These are phyloP conservation scores for Gastrodia elata DNA, from an alignment of 106 monocot species.

Conservation along the genomic window DNA sequence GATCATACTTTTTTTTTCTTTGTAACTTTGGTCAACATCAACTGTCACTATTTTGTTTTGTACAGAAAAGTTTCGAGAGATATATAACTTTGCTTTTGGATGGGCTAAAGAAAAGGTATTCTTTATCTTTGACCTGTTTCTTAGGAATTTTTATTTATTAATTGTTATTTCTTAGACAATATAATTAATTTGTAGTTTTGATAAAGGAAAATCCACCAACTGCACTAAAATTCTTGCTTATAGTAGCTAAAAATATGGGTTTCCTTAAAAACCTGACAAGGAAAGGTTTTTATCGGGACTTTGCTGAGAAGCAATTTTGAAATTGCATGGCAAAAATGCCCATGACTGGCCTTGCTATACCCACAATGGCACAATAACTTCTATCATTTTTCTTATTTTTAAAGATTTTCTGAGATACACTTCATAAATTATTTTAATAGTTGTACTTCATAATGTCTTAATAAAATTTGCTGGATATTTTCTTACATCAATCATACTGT, in stretches of 20 bases:
- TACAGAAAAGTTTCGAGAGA: constrained; percentile 94
- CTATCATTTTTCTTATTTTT: background rate
- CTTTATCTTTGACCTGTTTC: background rate
- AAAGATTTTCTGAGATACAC: background rate
- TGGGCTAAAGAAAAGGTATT: constrained; percentile 98
- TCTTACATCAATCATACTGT: background rate
- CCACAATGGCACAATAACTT: background rate
- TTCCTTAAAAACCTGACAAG: background rate
- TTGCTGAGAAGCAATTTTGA: background rate
- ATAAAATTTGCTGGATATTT: background rate
- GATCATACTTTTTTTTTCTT: too few species aligned
- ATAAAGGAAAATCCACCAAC: background rate
- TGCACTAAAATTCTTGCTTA: background rate
- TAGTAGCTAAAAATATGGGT: background rate
- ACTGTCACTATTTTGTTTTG: constrained; percentile 6
- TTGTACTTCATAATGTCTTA: too few species aligned
- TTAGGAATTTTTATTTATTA: background rate
- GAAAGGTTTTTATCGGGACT: background rate
- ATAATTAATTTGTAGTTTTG: background rate
- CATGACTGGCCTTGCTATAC: background rate
- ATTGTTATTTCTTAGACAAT: background rate
- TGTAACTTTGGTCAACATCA: too few species aligned
- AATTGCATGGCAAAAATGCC: background rate
- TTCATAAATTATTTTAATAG: background rate
- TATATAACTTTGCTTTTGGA: constrained; percentile 89